A percentile compares a stretch with the other conserved stretches of the same genome.
phyloP scores from a whole-genome alignment of 164 flowering plant genomes.

The Dillenia turbinata region DNA sequence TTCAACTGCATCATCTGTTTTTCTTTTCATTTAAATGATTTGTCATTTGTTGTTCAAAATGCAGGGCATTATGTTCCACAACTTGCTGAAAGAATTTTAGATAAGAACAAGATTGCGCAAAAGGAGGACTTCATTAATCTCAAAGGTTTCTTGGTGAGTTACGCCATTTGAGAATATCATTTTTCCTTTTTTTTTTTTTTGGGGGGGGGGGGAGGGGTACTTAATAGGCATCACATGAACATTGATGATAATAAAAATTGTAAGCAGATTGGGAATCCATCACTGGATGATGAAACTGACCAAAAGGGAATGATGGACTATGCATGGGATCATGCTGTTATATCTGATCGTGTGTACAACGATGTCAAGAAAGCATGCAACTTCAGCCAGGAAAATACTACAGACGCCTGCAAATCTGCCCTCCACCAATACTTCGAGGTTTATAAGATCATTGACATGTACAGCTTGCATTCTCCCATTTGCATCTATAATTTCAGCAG shows the following conservation, averaged over 20 bases:
- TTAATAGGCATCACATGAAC: too few relatives aligned
- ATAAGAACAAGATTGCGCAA: constrained; percentile 36
- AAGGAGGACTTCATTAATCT: constrained; percentile 45
- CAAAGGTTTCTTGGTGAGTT: constrained; percentile 67
- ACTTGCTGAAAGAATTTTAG: constrained; percentile 55
- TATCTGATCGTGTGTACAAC: constrained; percentile 48
- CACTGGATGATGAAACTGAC: constrained; percentile 59
- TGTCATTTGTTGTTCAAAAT: neutral
- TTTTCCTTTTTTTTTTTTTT: neutral
- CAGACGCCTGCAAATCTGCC: constrained; percentile 23
- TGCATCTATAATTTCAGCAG: constrained; percentile 26
- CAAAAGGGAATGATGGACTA: constrained; percentile 68
- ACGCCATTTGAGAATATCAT: neutral
- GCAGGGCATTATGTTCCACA: constrained; percentile 83
- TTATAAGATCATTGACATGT: constrained; percentile 72
- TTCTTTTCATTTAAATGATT: neutral
- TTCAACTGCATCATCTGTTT: neutral
- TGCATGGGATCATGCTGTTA: constrained; percentile 80
- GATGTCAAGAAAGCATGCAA: constrained; percentile 41
- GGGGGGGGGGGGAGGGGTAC: too few relatives aligned
- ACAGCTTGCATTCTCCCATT: constrained; percentile 59
- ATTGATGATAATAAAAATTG: too few relatives aligned
- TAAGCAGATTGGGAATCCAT: constrained; percentile 72
- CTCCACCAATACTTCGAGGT: constrained; percentile 39
- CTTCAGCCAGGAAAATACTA: constrained; percentile 22